These are phyloP conservation scores for Mucor irregularis DNA, from an alignment of 371 early-diverging fungal genomes.

Conservation along the genomic window DNA sequence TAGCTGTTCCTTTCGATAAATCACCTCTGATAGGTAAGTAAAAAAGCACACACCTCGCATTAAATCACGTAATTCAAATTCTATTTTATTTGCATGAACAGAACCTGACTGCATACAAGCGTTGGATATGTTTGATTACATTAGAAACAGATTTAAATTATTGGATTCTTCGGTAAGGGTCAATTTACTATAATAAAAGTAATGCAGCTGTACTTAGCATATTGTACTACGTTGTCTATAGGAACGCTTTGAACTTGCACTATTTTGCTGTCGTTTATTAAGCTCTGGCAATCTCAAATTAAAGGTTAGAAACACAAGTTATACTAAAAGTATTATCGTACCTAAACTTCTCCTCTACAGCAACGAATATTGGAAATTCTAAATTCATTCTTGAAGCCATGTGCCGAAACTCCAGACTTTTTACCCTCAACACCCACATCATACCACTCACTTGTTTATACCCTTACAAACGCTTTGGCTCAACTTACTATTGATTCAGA, in stretches of 20 bases:
- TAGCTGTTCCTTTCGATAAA: slow-evolving; percentile 38
- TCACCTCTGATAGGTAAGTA: slow-evolving; percentile 31
- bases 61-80: neutral
- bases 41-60: neutral
- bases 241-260: slow-evolving; percentile 49
- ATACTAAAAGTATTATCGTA: neutral
- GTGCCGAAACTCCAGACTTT: slow-evolving; percentile 21
- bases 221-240: too few relatives aligned
- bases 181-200: neutral
- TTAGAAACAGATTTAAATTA: slow-evolving; percentile 34
- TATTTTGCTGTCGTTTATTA: slow-evolving; percentile 44
- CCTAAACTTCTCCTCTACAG: slow-evolving; percentile 13
- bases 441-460: slow-evolving; percentile 45
- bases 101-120: slow-evolving; percentile 46
- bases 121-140: slow-evolving; percentile 50
- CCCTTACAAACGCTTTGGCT: slow-evolving; percentile 39
- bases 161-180: slow-evolving; percentile 36
- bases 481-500: neutral
- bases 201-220: too few relatives aligned
- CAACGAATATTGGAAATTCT: slow-evolving; percentile 32
- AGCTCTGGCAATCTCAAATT: slow-evolving; percentile 25
- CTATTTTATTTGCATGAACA: neutral
- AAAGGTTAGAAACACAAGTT: slow-evolving; percentile 27
- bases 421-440: slow-evolving; percentile 43
- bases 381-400: slow-evolving; percentile 28